phyloP scores from a whole-genome alignment of 495 filamentous ascomycete genomes.

The Aspergillus saccharolyticus region DNA sequence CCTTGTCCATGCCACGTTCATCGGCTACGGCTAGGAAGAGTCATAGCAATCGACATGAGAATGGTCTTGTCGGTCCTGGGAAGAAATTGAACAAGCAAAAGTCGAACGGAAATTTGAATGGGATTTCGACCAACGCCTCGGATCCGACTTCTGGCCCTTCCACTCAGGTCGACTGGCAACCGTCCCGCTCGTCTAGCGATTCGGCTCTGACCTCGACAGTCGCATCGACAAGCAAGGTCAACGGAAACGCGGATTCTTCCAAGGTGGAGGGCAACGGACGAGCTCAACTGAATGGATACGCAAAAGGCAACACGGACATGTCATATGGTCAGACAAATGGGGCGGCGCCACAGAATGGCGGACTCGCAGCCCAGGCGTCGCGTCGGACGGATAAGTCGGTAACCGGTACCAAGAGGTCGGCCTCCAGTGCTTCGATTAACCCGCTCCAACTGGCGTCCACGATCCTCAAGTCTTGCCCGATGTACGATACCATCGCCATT shows the following conservation, averaged over 20 bases:
- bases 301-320: conserved; percentile 38
- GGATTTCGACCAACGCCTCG: conserved; percentile 47
- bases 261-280: conserved; percentile 36
- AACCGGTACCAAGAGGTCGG: conserved; percentile 56
- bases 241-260: conserved; percentile 25
- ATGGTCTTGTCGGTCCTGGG: conserved; percentile 77
- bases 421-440: conserved; percentile 54
- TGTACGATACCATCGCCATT: conserved; percentile 95
- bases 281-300: conserved; percentile 36
- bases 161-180: conserved; percentile 42
- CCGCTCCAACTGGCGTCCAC: conserved; percentile 72
- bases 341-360: conserved; percentile 32
- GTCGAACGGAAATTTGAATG: conserved; percentile 58
- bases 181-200: conserved; percentile 39
- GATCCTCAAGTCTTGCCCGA: conserved; percentile 83
- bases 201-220: conserved; percentile 33
- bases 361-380: conserved; percentile 26
- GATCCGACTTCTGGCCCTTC: conserved; percentile 34
- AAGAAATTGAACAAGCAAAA: conserved; percentile 72
- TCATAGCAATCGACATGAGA: conserved; percentile 76
- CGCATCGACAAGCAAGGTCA: conserved; percentile 33
- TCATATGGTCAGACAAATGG: conserved; percentile 35
- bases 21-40: conserved; percentile 57
- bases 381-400: conserved; percentile 32
- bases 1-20: conserved; percentile 68